These are phyloP conservation scores for Hymenoscyphus salicellus DNA, from an alignment of 2,329 filamentous ascomycete species.

Conservation along the genomic window DNA sequence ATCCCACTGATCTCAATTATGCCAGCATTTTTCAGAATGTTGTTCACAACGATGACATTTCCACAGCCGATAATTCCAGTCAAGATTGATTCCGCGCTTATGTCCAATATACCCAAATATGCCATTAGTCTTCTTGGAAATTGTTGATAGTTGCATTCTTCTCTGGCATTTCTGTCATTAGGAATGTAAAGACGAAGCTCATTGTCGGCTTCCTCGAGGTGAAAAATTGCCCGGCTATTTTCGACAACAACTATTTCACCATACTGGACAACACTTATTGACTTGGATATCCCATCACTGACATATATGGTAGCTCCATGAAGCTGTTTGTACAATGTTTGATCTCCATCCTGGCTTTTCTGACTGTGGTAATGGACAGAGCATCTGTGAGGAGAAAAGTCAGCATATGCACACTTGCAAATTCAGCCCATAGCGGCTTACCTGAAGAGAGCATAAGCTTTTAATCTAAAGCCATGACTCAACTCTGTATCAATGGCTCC, in stretches of 20 bases:
- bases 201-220: not conserved
- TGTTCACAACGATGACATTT: not conserved
- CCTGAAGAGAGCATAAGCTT: no score
- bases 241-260: not conserved
- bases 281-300: not conserved
- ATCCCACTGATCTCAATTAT: no score
- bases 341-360: not conserved
- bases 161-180: not conserved
- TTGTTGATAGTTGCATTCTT: not conserved
- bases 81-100: not conserved
- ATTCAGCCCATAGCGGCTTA: not conserved
- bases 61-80: not conserved
- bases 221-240: not conserved
- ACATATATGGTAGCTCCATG: not conserved
- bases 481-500: no score
- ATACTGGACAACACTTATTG: not conserved
- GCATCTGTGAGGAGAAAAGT: not conserved
- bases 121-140: not conserved
- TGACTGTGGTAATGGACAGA: not conserved
- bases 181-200: not conserved
- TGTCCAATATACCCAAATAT: not conserved
- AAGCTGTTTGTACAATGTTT: not conserved
- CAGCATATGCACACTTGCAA: not conserved
- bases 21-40: not conserved
- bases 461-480: no score